A percentile compares a stretch with the other conserved stretches of the same genome.
These are phyloP conservation scores for Teratosphaeria zuluensis DNA, from an alignment of 2,329 filamentous ascomycete genomes.

Conservation along the genomic window DNA sequence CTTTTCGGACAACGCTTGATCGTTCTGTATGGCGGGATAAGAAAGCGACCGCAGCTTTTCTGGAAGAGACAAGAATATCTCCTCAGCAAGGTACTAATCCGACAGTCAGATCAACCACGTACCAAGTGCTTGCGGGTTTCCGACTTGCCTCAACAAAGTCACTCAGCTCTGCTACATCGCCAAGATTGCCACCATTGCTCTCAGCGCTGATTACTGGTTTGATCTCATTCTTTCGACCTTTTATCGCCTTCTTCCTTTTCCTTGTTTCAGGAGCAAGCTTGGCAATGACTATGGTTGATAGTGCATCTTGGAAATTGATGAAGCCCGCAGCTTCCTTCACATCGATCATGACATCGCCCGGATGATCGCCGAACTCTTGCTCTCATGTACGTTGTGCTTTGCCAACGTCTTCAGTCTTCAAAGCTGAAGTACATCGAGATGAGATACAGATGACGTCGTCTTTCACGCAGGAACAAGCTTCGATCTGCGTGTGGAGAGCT, in stretches of 20 bases:
- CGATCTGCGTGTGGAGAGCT: not conserved
- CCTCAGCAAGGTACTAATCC: constrained; percentile 55
- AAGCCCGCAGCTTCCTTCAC: constrained; percentile 45
- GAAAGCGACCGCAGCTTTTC: constrained; percentile 50
- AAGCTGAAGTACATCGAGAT: not conserved
- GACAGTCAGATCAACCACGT: not conserved
- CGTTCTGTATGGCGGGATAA: constrained; percentile 46
- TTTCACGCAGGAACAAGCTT: not conserved
- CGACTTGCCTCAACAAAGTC: constrained; percentile 62
- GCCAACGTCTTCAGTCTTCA: not conserved
- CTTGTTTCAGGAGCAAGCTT: constrained; percentile 42
- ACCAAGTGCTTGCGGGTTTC: not conserved
- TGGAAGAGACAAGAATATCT: constrained; percentile 60
- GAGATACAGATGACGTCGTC: not conserved
- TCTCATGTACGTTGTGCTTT: not conserved
- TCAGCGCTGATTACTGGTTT: constrained; percentile 16
- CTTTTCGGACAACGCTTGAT: constrained; percentile 39
- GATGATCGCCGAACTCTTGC: not conserved
- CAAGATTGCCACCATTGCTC: constrained; percentile 5
- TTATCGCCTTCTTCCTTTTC: constrained; percentile 35
- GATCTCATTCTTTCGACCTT: constrained; percentile 31
- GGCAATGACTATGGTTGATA: constrained; percentile 60
- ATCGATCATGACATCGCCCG: constrained; percentile 21
- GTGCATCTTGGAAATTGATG: constrained; percentile 62
- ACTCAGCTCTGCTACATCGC: constrained; percentile 56